Conservation (phyloP, 2,329 filamentous ascomycete genomes). For the Botrytis hyacinthi region DNA sequence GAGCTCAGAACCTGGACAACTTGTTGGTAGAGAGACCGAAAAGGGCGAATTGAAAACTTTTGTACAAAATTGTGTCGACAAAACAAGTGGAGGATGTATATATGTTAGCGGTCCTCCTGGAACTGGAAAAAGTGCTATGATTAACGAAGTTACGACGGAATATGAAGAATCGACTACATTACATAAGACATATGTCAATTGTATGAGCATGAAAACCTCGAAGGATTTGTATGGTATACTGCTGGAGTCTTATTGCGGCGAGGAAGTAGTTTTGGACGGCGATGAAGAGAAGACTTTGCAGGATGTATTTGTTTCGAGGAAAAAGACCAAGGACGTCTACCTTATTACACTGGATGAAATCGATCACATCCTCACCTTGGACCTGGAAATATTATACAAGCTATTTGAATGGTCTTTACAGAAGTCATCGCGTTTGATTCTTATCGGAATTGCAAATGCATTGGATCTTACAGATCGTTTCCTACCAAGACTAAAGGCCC, state of each 20-base stretch:
- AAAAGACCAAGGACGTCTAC: conserved; percentile 57
- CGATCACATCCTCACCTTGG: conserved; percentile 85
- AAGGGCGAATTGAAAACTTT: conserved; percentile 66
- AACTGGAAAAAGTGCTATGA: conserved; percentile 94
- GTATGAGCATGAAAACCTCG: conserved; percentile 91
- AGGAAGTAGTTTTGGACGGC: conserved; percentile 58
- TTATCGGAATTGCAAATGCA: conserved; percentile 94
- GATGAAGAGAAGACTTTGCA: conserved; percentile 68
- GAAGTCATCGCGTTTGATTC: conserved; percentile 71
- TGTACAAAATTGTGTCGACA: conserved; percentile 60
- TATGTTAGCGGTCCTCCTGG: conserved; percentile 96
- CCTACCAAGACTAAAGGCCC: conserved; percentile 85
- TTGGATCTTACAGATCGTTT: conserved; percentile 94
- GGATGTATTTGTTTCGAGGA: conserved; percentile 66
- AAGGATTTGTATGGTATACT: conserved; percentile 81
- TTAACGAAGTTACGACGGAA: conserved; percentile 71
- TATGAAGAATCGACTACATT: conserved; percentile 52
- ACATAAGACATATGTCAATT: conserved; percentile 82
- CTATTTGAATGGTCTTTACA: conserved; percentile 97
- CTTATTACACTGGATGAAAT: conserved; percentile 94
- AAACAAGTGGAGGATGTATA: conserved; percentile 71
- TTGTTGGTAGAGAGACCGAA: conserved; percentile 46
- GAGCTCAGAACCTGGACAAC: conserved; percentile 44
- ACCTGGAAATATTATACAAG: conserved; percentile 84
- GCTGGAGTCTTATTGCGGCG: conserved; percentile 64